These are phyloP conservation scores for Plantago ovata DNA, from an alignment of 257 asterid species.

Conservation along the genomic window DNA sequence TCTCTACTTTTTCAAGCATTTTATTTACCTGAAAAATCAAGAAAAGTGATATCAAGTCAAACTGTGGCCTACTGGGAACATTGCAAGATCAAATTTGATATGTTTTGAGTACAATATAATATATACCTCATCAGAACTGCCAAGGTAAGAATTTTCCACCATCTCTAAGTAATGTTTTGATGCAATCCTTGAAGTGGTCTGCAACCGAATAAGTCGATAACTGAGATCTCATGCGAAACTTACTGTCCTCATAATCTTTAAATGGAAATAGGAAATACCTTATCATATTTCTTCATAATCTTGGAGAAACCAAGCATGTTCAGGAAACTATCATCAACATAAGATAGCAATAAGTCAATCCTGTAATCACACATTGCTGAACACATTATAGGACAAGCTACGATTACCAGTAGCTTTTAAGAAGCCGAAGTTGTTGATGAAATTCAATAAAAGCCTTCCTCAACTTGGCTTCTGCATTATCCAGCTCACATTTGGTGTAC, in stretches of 20 bases:
- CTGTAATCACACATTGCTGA: background rate
- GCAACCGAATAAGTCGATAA: slow-evolving; percentile 13
- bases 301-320: slow-evolving; percentile 75
- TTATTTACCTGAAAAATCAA: slow-evolving; percentile 41
- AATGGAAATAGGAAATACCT: slow-evolving; percentile 38
- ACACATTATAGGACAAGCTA: background rate
- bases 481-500: slow-evolving; percentile 59
- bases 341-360: slow-evolving; percentile 17
- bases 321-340: slow-evolving; percentile 59
- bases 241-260: background rate
- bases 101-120: slow-evolving; percentile 11
- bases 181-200: slow-evolving; percentile 77
- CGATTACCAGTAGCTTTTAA: slow-evolving; percentile 64
- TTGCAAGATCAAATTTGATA: background rate
- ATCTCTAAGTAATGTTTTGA: slow-evolving; percentile 63
- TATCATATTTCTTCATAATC: slow-evolving; percentile 89
- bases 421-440: slow-evolving; percentile 57
- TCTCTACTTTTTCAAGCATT: slow-evolving; percentile 57
- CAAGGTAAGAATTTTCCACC: slow-evolving; percentile 71
- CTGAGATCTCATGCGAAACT: background rate
- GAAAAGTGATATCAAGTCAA: background rate
- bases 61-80: background rate
- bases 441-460: slow-evolving; percentile 60
- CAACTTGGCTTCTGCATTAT: slow-evolving; percentile 52
- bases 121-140: slow-evolving; percentile 82